Percentiles rank a stretch among this genome's conserved stretches.
These are phyloP conservation scores for Ambrosia hybrid DNA, from an alignment of 140 eudicot genomes.

Conservation along the genomic window DNA sequence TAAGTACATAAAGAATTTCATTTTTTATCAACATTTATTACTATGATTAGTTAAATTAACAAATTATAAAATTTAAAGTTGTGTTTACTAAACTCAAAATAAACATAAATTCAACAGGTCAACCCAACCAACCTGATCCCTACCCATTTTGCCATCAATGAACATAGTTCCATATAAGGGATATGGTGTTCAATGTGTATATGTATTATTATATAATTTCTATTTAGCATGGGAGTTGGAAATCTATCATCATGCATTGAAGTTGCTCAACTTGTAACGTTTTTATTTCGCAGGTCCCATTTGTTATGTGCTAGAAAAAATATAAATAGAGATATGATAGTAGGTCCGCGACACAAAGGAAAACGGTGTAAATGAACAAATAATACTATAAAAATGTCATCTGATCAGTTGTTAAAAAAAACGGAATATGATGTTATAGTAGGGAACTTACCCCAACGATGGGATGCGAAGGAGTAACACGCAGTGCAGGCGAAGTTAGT, in stretches of 20 bases:
- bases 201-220: background rate
- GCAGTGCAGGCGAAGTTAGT: conserved; percentile 95
- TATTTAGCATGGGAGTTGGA: background rate
- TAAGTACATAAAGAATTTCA: background rate
- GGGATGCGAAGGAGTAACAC: conserved; percentile 97
- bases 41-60: background rate
- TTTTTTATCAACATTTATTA: background rate
- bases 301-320: background rate
- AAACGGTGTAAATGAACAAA: background rate
- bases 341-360: background rate
- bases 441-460: conserved; percentile 75
- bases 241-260: background rate
- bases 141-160: conserved; percentile 7
- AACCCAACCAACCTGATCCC: background rate
- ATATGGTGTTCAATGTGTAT: background rate
- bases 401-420: background rate
- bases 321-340: background rate
- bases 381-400: background rate
- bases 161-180: background rate
- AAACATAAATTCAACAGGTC: background rate
- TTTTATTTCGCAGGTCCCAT: conserved; percentile 14
- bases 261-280: conserved; percentile 15
- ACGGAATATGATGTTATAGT: background rate
- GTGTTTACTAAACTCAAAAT: background rate
- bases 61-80: background rate